phyloP scores from a whole-genome alignment of 192 early-diverging fungal genomes.

The Backusella westeae region DNA sequence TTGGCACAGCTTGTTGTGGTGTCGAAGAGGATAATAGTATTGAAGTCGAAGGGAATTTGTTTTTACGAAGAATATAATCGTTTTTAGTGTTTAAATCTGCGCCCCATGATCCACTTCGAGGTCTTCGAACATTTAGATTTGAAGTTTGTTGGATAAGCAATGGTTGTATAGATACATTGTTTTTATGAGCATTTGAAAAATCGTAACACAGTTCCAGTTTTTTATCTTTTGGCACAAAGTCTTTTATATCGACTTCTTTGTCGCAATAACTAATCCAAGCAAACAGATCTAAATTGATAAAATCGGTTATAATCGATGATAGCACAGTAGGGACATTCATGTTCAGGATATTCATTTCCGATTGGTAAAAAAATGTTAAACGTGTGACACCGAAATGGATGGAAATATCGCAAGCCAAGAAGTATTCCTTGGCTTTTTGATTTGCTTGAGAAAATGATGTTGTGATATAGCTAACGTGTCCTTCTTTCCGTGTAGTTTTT shows the following conservation, averaged over 20 bases:
- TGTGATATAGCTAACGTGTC: not conserved
- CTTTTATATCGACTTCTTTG: not conserved
- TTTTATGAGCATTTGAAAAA: not conserved
- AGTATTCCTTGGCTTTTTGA: not conserved
- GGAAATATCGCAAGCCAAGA: constrained; percentile 4
- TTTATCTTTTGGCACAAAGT: not conserved
- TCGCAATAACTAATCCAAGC: not conserved
- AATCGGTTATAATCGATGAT: not conserved
- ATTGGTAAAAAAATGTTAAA: constrained; percentile 6
- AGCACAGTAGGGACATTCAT: not conserved
- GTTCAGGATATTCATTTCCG: not conserved
- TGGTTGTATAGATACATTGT: not conserved
- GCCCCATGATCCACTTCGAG: not conserved
- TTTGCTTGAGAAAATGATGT: not conserved
- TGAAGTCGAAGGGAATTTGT: not conserved
- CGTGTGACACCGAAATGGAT: not conserved
- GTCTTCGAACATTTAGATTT: not conserved
- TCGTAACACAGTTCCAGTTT: not conserved
- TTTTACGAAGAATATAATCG: not conserved
- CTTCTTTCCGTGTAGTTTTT: not conserved
- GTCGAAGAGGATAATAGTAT: not conserved
- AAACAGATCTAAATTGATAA: not conserved
- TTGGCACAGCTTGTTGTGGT: not conserved
- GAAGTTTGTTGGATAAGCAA: not conserved
- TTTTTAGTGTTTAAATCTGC: not conserved